Base-by-base conservation (phyloP, 257 asterid species). In the Coffea canephora region DNA sequence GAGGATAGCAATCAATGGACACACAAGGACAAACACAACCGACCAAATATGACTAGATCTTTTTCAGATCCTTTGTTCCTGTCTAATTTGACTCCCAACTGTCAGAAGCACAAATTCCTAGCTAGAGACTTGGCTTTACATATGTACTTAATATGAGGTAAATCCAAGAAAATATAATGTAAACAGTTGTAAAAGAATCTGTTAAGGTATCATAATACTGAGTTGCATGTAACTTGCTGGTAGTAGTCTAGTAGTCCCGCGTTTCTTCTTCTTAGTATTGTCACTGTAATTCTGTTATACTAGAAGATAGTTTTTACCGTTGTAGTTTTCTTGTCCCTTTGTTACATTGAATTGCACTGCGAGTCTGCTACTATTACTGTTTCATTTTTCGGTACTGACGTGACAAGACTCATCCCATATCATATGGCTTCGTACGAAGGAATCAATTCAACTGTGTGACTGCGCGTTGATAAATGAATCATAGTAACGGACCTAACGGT, bases 1-100 rank as follows among this genome's bases (percentile, higher is more conserved):
- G 14, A 75, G 2, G 10, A 31, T n/a, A 23, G 15, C 8, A 72
- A 48, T 72, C 62, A 48, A 72, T 23, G 74, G 81, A 66, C 68
- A 77, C 61, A 71, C 68, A 69, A 69, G 70, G 82, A 76, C 80
- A 64, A 48, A 31, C 25, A 36, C 73, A 31, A 66, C 79, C 76
- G 85, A 84, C 87, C 85, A 75, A 78, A 84, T 49, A 81, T 50
- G 76, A 81, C 59, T 78, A 69, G 59, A 83, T 84, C 83, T 80
- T 81, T 77, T 46, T 75, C 69, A 79, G 87, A 83, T 85, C 82
- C 80, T 76, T 81, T 85, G 80, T 83, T 84, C 72, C 76, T 71
- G 79, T 71, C 74, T 36, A 27, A 21, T 65, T 75, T 74, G 36
- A 69, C 79, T 79, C 79, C 50, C 71, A 41, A 76, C 13, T 62